These are phyloP conservation scores for Camelina laxa DNA, from an alignment of 345 rosid genomes.

Conservation along the genomic window DNA sequence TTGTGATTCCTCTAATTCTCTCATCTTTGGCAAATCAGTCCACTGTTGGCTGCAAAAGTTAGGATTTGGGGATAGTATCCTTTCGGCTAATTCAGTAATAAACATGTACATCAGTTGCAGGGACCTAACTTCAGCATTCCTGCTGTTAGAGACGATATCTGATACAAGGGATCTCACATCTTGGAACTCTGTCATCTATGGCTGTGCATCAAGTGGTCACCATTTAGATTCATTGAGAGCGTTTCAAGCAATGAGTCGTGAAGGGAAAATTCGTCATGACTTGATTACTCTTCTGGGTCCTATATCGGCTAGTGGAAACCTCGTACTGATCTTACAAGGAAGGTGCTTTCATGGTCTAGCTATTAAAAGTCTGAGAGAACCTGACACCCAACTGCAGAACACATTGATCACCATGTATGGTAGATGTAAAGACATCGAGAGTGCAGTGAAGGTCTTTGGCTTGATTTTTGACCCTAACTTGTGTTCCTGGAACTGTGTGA, in stretches of 20 bases:
- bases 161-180: slow-evolving; percentile 45
- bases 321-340: slow-evolving; percentile 50
- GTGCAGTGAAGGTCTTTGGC: slow-evolving; percentile 54
- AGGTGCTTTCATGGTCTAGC: slow-evolving; percentile 56
- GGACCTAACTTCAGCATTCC: slow-evolving; percentile 47
- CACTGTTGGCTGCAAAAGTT: slow-evolving; percentile 57
- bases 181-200: slow-evolving; percentile 61
- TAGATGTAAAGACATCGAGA: slow-evolving; percentile 54
- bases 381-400: slow-evolving; percentile 57
- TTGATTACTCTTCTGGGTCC: slow-evolving; percentile 52
- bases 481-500: slow-evolving; percentile 76
- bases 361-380: slow-evolving; percentile 48
- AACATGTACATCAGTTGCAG: slow-evolving; percentile 51
- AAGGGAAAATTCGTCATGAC: slow-evolving; percentile 45
- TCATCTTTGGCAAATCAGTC: slow-evolving; percentile 52
- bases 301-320: slow-evolving; percentile 59
- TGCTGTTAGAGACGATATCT: slow-evolving; percentile 37
- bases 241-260: slow-evolving; percentile 52
- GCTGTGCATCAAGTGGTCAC: slow-evolving; percentile 46
- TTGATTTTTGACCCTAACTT: slow-evolving; percentile 51
- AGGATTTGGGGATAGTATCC: slow-evolving; percentile 47
- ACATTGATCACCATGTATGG: slow-evolving; percentile 67
- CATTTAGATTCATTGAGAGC: slow-evolving; percentile 50
- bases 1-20: slow-evolving; percentile 49
- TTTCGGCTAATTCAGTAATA: slow-evolving; percentile 50